Conservation (phyloP, 164 flowering plant species). For the Vitis labrusca region DNA sequence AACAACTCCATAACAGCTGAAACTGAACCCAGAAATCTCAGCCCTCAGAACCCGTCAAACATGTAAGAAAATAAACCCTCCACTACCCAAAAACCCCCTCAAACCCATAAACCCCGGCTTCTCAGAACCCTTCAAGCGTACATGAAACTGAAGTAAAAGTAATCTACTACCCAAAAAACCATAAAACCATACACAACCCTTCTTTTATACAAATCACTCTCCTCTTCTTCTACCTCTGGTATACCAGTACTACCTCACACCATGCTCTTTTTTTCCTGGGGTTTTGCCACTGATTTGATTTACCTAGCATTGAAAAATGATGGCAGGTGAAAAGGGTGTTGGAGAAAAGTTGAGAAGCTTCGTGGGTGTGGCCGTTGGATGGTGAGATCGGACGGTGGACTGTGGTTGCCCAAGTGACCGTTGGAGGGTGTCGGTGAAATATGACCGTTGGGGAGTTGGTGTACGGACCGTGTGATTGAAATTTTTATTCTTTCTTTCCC, state of each 20-base stretch:
- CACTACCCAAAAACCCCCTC: conserved; percentile 32
- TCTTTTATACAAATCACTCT: conserved; percentile 4
- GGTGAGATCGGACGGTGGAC: conserved; percentile 41
- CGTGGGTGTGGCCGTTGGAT: conserved; percentile 39
- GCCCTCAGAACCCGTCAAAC: conserved; percentile 19
- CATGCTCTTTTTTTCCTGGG: conserved; percentile 12
- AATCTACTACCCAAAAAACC: conserved; percentile 5
- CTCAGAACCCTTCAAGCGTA: too few species aligned
- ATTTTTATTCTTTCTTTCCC: conserved; percentile 1
- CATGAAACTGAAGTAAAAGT: too few species aligned
- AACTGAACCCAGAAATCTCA: conserved; percentile 22
- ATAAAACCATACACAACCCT: conserved; percentile 6
- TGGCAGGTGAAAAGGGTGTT: conserved; percentile 16
- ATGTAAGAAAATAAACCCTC: conserved; percentile 6
- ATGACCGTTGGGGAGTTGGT: conserved; percentile 62
- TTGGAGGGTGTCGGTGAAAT: conserved; percentile 41
- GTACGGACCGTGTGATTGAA: conserved; percentile 30
- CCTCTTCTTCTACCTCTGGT: conserved; percentile 4
- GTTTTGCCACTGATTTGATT: conserved; percentile 26
- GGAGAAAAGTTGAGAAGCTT: conserved; percentile 15
- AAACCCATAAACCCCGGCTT: conserved; percentile 3
- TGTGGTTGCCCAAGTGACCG: conserved; percentile 31
- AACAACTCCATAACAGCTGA: conserved; percentile 33
- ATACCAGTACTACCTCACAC: conserved; percentile 18
- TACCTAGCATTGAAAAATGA: conserved; percentile 17